A percentile compares a stretch with the other conserved stretches of the same genome.
Conservation (phyloP, 1,284 basidiomycete species). For the Irpex sp. region DNA sequence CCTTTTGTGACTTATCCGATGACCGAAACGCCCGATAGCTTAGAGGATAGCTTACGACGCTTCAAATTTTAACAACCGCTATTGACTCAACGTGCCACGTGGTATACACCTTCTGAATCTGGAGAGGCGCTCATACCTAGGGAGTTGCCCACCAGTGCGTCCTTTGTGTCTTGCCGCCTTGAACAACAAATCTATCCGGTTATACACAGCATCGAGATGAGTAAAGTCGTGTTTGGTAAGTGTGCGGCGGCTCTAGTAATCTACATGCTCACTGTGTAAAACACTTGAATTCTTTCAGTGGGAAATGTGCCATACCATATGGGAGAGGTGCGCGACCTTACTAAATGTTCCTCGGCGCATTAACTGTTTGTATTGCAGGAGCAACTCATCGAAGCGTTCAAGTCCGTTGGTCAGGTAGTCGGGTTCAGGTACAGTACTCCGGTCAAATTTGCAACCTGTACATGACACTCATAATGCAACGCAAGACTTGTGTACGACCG, state of each 20-base stretch:
- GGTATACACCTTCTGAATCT: too few species aligned
- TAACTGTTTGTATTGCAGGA: slow-evolving; percentile 39
- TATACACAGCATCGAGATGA: slow-evolving; percentile 29
- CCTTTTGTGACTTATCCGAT: not conserved
- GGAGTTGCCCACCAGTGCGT: too few species aligned
- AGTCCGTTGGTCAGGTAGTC: slow-evolving; percentile 81
- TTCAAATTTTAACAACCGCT: not conserved
- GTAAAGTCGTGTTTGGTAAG: slow-evolving; percentile 50
- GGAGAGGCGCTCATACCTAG: too few species aligned
- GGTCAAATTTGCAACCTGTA: slow-evolving; percentile 1
- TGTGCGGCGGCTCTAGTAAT: slow-evolving; percentile 1
- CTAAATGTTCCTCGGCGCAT: not conserved
- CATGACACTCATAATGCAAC: not conserved
- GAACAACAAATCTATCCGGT: not conserved
- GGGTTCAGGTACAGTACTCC: slow-evolving; percentile 66
- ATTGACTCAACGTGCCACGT: not conserved
- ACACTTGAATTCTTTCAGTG: slow-evolving; percentile 37
- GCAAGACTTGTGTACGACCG: slow-evolving; percentile 91
- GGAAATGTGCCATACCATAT: slow-evolving; percentile 87
- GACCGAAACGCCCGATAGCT: not conserved
- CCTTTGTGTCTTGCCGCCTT: not conserved
- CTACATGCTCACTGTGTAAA: too few species aligned
- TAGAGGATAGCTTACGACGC: not conserved
- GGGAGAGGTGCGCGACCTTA: slow-evolving; percentile 53
- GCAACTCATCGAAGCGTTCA: slow-evolving; percentile 82